These are phyloP conservation scores for Oryza glaberrima DNA, from an alignment of 176 grass and related monocot genomes.

Conservation along the genomic window DNA sequence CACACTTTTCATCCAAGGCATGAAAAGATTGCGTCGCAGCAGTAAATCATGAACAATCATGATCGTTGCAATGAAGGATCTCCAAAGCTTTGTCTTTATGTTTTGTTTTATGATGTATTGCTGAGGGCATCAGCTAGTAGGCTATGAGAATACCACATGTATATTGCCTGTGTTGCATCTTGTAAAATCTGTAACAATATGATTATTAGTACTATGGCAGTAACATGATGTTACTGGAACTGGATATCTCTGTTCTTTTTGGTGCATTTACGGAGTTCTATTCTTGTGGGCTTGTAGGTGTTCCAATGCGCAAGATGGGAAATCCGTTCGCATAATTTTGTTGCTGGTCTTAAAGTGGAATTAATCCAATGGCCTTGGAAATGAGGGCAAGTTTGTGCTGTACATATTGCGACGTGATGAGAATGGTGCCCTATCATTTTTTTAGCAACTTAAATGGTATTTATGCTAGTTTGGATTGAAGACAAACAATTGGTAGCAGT, in stretches of 20 bases:
- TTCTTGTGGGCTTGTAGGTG: neutral
- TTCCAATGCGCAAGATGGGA: neutral
- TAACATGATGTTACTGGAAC: neutral
- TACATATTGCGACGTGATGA: too few relatives aligned
- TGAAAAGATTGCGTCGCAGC: constrained; percentile 3
- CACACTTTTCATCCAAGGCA: neutral
- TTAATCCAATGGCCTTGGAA: too few relatives aligned
- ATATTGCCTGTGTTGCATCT: neutral
- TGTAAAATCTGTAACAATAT: constrained; percentile 1
- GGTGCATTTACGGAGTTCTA: neutral
- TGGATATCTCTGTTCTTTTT: neutral
- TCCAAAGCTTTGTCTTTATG: neutral
- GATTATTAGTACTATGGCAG: neutral
- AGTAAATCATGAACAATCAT: neutral
- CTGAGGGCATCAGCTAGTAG: neutral
- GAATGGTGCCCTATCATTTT: too few relatives aligned
- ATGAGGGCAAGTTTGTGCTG: too few relatives aligned
- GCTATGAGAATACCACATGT: neutral
- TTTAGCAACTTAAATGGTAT: too few relatives aligned
- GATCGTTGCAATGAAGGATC: neutral
- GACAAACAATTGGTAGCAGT: too few relatives aligned
- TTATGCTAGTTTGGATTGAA: too few relatives aligned
- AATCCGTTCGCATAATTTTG: too few relatives aligned
- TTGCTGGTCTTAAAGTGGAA: too few relatives aligned
- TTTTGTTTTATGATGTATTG: too few relatives aligned